phyloP scores from a whole-genome alignment of 306 rosid genomes.

The Dalbergia cultrata region DNA sequence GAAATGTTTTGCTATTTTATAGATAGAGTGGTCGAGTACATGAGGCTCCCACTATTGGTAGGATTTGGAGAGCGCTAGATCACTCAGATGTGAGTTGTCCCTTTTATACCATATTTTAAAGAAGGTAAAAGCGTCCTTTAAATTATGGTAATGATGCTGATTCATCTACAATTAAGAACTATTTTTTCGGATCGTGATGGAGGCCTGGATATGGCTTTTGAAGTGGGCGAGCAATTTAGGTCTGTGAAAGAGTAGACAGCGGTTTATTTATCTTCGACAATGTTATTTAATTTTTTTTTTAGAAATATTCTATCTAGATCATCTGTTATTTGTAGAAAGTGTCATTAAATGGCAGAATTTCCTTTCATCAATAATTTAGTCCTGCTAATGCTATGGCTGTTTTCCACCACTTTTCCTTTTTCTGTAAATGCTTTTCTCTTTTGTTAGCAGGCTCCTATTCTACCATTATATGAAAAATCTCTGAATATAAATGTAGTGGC shows the following conservation, averaged over 20 bases:
- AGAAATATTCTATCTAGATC: constrained; percentile 7
- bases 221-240: too few relatives aligned
- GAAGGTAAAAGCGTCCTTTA: not conserved
- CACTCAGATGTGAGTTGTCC: not conserved
- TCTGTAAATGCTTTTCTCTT: not conserved
- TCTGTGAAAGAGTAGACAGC: not conserved
- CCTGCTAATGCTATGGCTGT: not conserved
- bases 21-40: not conserved
- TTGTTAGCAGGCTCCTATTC: not conserved
- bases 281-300: not conserved
- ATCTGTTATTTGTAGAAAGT: not conserved
- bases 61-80: not conserved
- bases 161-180: too few relatives aligned
- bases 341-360: not conserved
- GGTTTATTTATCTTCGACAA: not conserved
- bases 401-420: constrained; percentile 7
- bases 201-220: too few relatives aligned
- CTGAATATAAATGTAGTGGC: constrained; percentile 13
- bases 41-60: not conserved
- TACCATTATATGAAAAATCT: not conserved
- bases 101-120: not conserved
- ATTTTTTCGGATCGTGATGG: too few relatives aligned
- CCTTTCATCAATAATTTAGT: not conserved
- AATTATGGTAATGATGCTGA: too few relatives aligned
- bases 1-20: not conserved